A percentile compares a stretch with the other conserved stretches of the same genome.
phyloP scores from a whole-genome alignment of 805 yeast genomes.

The Wickerhamomyces silvicola region DNA sequence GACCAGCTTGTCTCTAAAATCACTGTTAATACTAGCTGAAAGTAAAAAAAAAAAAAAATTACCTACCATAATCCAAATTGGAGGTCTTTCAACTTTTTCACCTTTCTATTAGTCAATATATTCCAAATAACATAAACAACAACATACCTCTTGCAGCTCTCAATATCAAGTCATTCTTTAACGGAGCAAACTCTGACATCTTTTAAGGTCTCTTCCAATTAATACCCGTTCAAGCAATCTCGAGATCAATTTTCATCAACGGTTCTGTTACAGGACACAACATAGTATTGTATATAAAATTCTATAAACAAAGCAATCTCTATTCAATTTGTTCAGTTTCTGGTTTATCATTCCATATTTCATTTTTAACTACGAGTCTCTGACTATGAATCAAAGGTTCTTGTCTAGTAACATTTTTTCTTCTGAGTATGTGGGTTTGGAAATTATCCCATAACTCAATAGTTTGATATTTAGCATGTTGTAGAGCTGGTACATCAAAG shows the following conservation, averaged over 20 bases:
- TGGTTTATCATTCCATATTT: constrained; percentile 52
- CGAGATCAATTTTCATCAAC: not conserved
- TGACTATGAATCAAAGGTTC: constrained; percentile 48
- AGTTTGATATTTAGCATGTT: constrained; percentile 43
- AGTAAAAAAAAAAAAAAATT: constrained; percentile 27
- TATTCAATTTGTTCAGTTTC: constrained; percentile 43
- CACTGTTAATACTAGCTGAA: constrained; percentile 20
- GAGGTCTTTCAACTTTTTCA: constrained; percentile 91
- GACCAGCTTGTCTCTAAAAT: constrained; percentile 78
- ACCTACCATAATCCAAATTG: constrained; percentile 85
- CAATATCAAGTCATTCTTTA: constrained; percentile 84
- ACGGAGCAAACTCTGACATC: constrained; percentile 50
- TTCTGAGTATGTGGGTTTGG: constrained; percentile 34
- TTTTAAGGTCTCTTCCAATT: not conserved
- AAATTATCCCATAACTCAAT: constrained; percentile 31
- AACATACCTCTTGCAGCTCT: constrained; percentile 70
- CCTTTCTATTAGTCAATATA: constrained; percentile 17
- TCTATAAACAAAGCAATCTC: too few relatives aligned
- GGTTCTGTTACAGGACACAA: not conserved
- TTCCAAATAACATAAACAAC: constrained; percentile 19
- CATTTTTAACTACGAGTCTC: constrained; percentile 48
- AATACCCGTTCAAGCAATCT: not conserved
- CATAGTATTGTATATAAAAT: not conserved
- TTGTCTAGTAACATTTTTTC: constrained; percentile 34
- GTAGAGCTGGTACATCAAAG: constrained; percentile 45